These are phyloP conservation scores for Podospora sp. DNA, from an alignment of 495 filamentous ascomycete species.

Conservation along the genomic window DNA sequence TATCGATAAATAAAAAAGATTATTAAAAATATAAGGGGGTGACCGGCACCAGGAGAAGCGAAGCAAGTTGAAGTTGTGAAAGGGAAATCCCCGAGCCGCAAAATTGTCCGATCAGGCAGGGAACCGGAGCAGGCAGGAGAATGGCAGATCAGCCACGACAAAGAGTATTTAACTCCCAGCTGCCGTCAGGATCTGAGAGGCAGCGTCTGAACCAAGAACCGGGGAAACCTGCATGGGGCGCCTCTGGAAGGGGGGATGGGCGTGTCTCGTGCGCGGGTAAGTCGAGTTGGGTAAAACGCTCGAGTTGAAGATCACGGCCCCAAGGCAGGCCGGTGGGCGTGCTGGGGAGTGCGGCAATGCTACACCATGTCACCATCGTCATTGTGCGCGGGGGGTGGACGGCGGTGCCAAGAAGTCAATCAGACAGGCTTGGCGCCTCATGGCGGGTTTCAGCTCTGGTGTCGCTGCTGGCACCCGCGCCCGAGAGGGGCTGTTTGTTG, in stretches of 20 bases:
- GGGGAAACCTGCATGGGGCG: neutral
- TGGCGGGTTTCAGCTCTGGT: conserved; percentile 5
- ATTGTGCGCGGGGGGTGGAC: neutral
- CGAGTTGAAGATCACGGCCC: neutral
- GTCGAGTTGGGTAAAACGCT: neutral
- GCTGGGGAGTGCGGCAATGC: neutral
- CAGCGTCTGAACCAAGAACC: neutral
- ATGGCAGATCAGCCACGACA: neutral
- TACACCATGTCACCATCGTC: neutral
- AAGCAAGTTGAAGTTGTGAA: neutral
- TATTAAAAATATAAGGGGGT: conserved; percentile 8
- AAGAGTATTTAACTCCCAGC: conserved; percentile 8
- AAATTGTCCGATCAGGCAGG: conserved; percentile 10
- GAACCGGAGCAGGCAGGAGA: neutral
- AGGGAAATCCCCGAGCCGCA: too few species aligned
- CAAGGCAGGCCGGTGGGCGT: neutral
- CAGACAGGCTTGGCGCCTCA: conserved; percentile 21
- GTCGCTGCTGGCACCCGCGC: neutral
- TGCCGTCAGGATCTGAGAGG: neutral
- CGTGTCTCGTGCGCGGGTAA: neutral
- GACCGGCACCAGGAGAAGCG: conserved; percentile 18
- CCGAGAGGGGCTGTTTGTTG: neutral
- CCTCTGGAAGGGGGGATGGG: neutral
- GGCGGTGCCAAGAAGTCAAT: conserved; percentile 7
- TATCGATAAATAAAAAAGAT: too few species aligned